Evolutionary conservation across 2,329 filamentous ascomycete species (phyloP).

Genomic region (Phialophora verrucosa): DNA sequence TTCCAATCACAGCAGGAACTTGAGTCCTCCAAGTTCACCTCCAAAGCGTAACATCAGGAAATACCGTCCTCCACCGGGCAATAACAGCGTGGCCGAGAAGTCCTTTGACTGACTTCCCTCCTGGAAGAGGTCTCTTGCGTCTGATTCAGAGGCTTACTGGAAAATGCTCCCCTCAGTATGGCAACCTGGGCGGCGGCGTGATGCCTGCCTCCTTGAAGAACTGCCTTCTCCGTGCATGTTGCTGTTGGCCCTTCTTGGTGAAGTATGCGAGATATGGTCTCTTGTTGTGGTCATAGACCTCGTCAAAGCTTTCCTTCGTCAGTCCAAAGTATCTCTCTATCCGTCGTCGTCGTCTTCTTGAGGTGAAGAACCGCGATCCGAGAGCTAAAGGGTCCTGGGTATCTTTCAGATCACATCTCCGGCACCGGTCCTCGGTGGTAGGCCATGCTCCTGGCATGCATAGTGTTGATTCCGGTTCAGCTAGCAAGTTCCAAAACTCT

Average conservation of each 20-base stretch:
- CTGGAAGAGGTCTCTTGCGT: background rate
- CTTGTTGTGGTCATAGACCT: background rate
- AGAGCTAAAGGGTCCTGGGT: background rate
- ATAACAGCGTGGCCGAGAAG: background rate
- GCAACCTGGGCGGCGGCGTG: background rate
- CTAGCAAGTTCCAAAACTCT: conserved; percentile 20
- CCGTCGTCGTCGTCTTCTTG: background rate
- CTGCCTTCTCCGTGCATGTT: background rate
- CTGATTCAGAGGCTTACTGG: background rate
- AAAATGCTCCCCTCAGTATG: background rate
- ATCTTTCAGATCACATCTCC: background rate
- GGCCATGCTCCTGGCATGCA: background rate
- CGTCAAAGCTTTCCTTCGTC: background rate
- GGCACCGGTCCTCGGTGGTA: background rate
- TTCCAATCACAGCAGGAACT: background rate
- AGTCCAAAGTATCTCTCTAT: background rate
- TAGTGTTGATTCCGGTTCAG: background rate
- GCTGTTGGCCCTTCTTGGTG: background rate
- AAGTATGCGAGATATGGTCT: background rate
- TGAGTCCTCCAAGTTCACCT: background rate
- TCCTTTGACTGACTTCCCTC: background rate
- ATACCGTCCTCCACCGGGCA: background rate
- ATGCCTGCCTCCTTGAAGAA: conserved; percentile 11
- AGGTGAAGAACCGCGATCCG: background rate
- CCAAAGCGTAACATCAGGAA: background rate